Conservation (phyloP, 2,329 filamentous ascomycete species). For the Nemania diffusa region DNA sequence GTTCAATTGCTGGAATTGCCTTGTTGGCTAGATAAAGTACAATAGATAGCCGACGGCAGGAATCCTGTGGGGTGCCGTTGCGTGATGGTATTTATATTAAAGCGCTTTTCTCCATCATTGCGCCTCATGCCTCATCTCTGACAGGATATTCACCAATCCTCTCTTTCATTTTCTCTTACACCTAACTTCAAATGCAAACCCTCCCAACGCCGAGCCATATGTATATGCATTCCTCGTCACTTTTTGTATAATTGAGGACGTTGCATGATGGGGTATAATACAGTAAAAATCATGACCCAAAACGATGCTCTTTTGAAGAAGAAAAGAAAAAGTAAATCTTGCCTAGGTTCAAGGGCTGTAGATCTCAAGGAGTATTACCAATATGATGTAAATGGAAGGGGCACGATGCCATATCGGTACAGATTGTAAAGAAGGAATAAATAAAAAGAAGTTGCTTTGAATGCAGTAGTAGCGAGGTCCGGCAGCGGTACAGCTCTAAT, state of each 20-base stretch:
- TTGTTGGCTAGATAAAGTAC: not conserved
- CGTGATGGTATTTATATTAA: slow-evolving; percentile 8
- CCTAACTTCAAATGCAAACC: slow-evolving; percentile 18
- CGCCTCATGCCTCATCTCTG: not conserved
- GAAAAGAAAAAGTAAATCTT: slow-evolving; percentile 2
- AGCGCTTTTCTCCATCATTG: not conserved
- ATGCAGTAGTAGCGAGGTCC: not conserved
- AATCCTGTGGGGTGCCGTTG: not conserved
- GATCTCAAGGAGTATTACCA: slow-evolving; percentile 16
- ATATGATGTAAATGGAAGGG: slow-evolving; percentile 18
- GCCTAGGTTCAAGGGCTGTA: not conserved
- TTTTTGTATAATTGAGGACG: not conserved
- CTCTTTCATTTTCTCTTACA: not conserved
- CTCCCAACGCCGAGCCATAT: slow-evolving; percentile 24
- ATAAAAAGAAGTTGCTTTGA: not conserved
- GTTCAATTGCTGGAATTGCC: not conserved
- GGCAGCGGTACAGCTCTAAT: not conserved
- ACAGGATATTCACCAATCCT: not conserved
- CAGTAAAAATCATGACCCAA: slow-evolving; percentile 11
- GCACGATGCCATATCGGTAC: slow-evolving; percentile 13
- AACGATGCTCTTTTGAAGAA: slow-evolving; percentile 12
- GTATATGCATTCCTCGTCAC: slow-evolving; percentile 19
- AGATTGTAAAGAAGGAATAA: not conserved
- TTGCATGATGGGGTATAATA: slow-evolving; percentile 32
- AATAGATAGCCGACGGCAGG: not conserved